Conservation (phyloP, 2,329 filamentous ascomycete species). For the Xylariaceae sp. region DNA sequence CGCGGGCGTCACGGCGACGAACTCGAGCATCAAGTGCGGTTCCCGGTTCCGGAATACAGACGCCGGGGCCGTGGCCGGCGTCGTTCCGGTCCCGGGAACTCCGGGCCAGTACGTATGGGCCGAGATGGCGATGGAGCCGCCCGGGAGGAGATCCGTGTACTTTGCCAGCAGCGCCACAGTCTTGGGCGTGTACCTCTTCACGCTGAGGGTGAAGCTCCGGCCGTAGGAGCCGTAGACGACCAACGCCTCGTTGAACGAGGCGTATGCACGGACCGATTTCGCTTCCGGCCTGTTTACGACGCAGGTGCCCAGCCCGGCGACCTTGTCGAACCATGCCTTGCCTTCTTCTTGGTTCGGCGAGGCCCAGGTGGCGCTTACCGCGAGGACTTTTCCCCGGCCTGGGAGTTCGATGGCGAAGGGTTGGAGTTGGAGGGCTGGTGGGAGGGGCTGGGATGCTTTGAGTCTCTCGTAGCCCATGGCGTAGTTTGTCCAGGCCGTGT, state of each 20-base stretch:
- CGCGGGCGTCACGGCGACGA: slow-evolving; percentile 26
- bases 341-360: slow-evolving; percentile 26
- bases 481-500: slow-evolving; percentile 8
- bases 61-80: slow-evolving; percentile 3
- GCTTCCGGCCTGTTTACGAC: slow-evolving; percentile 17
- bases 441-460: slow-evolving; percentile 1
- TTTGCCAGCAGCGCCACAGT: slow-evolving; percentile 26
- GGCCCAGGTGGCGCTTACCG: slow-evolving; percentile 31
- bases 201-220: slow-evolving; percentile 18
- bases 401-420: slow-evolving; percentile 31
- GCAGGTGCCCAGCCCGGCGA: slow-evolving; percentile 13
- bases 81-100: too few species aligned
- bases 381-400: slow-evolving; percentile 26
- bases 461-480: slow-evolving; percentile 16
- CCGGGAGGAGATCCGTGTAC: slow-evolving; percentile 20
- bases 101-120: slow-evolving; percentile 28
- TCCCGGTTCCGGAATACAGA: slow-evolving; percentile 30
- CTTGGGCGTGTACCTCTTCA: slow-evolving; percentile 26
- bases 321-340: slow-evolving; percentile 16
- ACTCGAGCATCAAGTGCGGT: slow-evolving; percentile 35
- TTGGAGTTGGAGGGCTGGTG: slow-evolving; percentile 19
- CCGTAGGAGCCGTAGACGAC: slow-evolving; percentile 21
- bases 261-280: slow-evolving; percentile 12
- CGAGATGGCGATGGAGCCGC: slow-evolving; percentile 26
- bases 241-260: slow-evolving; percentile 20